phyloP scores from a whole-genome alignment of 805 yeast genomes.

The Zygoascus biomembranicola region DNA sequence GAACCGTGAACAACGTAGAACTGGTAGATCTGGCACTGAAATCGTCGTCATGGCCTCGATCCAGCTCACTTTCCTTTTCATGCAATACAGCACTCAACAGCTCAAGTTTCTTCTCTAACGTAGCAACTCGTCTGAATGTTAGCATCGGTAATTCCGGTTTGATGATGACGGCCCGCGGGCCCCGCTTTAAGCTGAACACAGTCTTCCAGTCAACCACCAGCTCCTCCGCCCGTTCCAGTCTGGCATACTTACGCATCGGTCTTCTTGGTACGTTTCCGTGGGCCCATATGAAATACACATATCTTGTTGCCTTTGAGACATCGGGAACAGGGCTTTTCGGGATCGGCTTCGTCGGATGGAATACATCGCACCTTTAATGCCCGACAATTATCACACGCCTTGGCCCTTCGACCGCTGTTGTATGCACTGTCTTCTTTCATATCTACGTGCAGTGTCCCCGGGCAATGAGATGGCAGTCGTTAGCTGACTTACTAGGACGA shows the following conservation, averaged over 20 bases:
- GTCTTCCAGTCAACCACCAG: neutral
- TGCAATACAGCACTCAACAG: slow-evolving; percentile 17
- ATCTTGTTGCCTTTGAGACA: slow-evolving; percentile 54
- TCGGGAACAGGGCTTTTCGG: slow-evolving; percentile 61
- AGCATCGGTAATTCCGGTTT: neutral
- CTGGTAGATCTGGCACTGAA: neutral
- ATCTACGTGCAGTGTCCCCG: neutral
- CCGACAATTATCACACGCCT: slow-evolving; percentile 51
- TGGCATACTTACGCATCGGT: slow-evolving; percentile 20
- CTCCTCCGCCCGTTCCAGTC: neutral
- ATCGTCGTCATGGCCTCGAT: neutral
- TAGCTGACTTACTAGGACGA: too few relatives aligned
- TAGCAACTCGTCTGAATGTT: slow-evolving; percentile 23
- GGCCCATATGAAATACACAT: slow-evolving; percentile 63
- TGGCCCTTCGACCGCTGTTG: slow-evolving; percentile 13
- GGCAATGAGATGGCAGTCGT: too few relatives aligned
- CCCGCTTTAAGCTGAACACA: neutral
- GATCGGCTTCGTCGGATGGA: slow-evolving; percentile 53
- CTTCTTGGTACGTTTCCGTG: slow-evolving; percentile 41
- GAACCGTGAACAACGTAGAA: neutral
- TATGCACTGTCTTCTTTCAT: neutral
- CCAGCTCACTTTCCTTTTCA: slow-evolving; percentile 1
- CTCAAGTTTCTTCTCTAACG: slow-evolving; percentile 26
- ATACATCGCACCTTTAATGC: slow-evolving; percentile 76
- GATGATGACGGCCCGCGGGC: neutral